phyloP scores from a whole-genome alignment of 2,329 filamentous ascomycete species.

The Trichothecium roseum region DNA sequence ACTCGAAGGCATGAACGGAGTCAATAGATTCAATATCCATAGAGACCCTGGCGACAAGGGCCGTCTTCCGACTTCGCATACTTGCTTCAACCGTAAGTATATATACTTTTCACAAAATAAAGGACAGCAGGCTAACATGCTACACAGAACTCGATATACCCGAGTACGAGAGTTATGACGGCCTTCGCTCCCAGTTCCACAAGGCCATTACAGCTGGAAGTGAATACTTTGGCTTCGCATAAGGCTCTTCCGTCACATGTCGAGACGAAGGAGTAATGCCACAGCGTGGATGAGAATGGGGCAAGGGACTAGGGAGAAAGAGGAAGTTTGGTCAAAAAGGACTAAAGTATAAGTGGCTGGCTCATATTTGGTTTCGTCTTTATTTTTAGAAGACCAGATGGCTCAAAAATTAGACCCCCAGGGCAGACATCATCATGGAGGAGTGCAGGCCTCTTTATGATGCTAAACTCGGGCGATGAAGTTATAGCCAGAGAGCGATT shows the following conservation, averaged over 20 bases:
- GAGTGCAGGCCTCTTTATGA: background rate
- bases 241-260: conserved; percentile 19
- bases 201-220: conserved; percentile 97
- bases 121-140: conserved; percentile 28
- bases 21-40: conserved; percentile 97
- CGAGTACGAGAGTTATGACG: conserved; percentile 95
- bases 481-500: background rate
- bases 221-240: conserved; percentile 97
- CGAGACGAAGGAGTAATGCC: conserved; percentile 8
- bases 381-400: background rate
- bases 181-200: conserved; percentile 74
- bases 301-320: conserved; percentile 1
- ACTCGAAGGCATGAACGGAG: conserved; percentile 97
- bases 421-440: background rate
- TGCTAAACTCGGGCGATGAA: background rate
- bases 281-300: conserved; percentile 8
- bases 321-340: conserved; percentile 1
- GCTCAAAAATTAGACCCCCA: too few species aligned
- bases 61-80: conserved; percentile 89
- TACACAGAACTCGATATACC: conserved; percentile 87
- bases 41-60: conserved; percentile 96
- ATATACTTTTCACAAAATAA: conserved; percentile 1
- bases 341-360: too few species aligned
- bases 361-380: too few species aligned
- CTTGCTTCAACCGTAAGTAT: conserved; percentile 95